phyloP scores from a whole-genome alignment of 345 rosid species.

The Citrus inodora region DNA sequence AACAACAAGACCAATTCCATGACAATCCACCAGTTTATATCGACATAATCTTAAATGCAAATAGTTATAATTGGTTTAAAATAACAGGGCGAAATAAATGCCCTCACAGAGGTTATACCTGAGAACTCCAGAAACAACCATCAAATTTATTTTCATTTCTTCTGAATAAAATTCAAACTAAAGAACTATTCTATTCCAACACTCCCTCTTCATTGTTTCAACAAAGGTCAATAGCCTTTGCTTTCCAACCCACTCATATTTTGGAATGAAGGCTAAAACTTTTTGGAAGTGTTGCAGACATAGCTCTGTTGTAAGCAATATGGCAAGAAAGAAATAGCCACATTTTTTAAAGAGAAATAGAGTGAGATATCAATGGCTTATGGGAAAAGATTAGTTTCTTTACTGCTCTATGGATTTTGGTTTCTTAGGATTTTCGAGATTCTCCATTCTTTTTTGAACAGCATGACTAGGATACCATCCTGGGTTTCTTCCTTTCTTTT shows the following conservation, averaged over 20 bases:
- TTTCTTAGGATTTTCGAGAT: not conserved
- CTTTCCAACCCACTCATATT: not conserved
- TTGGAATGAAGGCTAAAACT: not conserved
- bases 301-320: not conserved
- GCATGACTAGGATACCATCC: not conserved
- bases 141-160: not conserved
- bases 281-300: not conserved
- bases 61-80: constrained; percentile 4
- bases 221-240: not conserved
- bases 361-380: not conserved
- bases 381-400: not conserved
- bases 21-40: not conserved
- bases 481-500: not conserved
- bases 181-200: not conserved
- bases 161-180: not conserved
- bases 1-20: not conserved
- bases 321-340: not conserved
- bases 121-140: not conserved
- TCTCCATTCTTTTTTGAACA: not conserved
- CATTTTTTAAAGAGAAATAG: not conserved
- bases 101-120: not conserved
- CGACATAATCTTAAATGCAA: not conserved
- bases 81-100: not conserved
- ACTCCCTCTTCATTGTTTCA: not conserved
- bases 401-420: not conserved